These are phyloP conservation scores for Oryza australiensis DNA, from an alignment of 176 grass and related monocot genomes.

Conservation along the genomic window DNA sequence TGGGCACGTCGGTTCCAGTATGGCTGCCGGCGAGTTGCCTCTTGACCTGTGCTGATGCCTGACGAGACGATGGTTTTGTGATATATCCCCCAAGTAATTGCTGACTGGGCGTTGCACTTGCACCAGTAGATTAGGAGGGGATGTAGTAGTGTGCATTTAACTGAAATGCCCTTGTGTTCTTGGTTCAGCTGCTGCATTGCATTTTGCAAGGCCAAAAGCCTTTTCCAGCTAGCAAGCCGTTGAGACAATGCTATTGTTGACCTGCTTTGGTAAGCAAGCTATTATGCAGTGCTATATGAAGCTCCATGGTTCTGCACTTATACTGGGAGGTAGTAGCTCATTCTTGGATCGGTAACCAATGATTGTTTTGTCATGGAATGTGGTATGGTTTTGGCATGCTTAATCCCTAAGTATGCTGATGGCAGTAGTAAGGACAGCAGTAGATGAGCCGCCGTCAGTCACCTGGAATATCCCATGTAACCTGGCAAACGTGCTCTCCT, in stretches of 20 bases:
- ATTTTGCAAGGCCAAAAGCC: background rate
- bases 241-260: background rate
- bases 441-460: background rate
- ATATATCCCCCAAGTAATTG: constrained; percentile 23
- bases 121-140: constrained; percentile 4
- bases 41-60: background rate
- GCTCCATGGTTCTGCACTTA: too few relatives aligned
- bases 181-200: background rate
- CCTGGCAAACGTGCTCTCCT: background rate
- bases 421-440: background rate
- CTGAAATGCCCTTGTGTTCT: background rate
- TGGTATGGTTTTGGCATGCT: background rate
- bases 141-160: background rate
- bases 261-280: background rate
- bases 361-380: background rate
- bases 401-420: background rate
- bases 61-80: constrained; percentile 20
- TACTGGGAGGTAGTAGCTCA: too few relatives aligned
- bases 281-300: background rate
- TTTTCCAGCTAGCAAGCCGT: too few relatives aligned
- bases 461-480: background rate
- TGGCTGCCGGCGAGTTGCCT: background rate
- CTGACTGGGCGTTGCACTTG: constrained; percentile 29
- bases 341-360: background rate
- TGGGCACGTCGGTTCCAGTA: background rate